Base-by-base conservation (phyloP, 139 green algal species). In the Coccomyxa sp. region DNA sequence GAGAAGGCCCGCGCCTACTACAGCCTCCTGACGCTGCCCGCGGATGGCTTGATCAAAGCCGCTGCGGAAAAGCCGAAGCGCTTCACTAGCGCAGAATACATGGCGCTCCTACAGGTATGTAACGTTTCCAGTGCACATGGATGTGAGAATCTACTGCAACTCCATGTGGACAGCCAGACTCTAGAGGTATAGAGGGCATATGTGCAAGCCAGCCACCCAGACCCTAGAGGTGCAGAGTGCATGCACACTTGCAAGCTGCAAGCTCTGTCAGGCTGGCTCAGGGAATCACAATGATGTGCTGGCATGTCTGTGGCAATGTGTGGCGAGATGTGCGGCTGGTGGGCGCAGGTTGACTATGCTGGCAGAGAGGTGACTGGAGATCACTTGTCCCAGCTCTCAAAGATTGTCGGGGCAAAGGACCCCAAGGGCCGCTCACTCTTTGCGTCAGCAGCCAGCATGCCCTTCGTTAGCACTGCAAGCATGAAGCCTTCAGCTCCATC, bases 81-180 rank as follows among this genome's bases (percentile, higher is more conserved):
- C 39, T 94, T 86, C 74, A 70, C 68, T 16, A 75, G 84, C 8
- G 39, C 80, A 3, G 91, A 94, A 68, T 95, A 86, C 78, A 44
- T 79, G 54, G 86, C 86, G 8, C 82, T 95, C 79, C 79, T 95
- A 69, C 79, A 88, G 86, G 88, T 89, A 69, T n/a, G n/a, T n/a
- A n/a, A n/a, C n/a, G n/a, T n/a, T n/a, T n/a, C n/a, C n/a, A n/a
- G n/a, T n/a, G n/a, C n/a, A n/a, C n/a, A n/a, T n/a, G n/a, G n/a
- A n/a, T n/a, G n/a, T n/a, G n/a, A n/a, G n/a, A n/a, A n/a, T n/a
- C n/a, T n/a, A n/a, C n/a, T n/a, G n/a, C n/a, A 64, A 64, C 50
- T 22, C 27, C 50, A 64, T 7, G 50, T 64, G 50, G 50, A 7
- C 2, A 6, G 18, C 50, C 50, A 31, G 50, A 18, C 27, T 64